Evolutionary conservation across 2,329 filamentous ascomycete species (phyloP).

Genomic region (Apiospora saccharicola): DNA sequence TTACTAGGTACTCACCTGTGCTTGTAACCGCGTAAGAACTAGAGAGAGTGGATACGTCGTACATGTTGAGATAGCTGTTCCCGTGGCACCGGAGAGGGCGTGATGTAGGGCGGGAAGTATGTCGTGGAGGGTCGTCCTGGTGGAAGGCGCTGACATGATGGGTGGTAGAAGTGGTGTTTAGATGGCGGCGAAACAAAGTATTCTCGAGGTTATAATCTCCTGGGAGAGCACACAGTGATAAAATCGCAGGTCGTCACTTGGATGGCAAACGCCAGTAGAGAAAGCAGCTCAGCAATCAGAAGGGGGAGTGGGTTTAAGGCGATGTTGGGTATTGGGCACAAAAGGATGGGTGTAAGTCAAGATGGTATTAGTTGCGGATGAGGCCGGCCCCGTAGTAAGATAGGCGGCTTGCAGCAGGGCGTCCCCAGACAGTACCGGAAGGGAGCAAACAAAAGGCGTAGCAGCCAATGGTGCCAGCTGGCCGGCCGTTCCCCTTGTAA

Average conservation of each 20-base stretch:
- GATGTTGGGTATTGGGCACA: constrained; percentile 7
- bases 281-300: neutral
- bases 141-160: constrained; percentile 31
- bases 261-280: neutral
- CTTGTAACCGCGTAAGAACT: constrained; percentile 82
- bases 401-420: constrained; percentile 8
- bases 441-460: neutral
- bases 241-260: neutral
- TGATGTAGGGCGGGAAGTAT: constrained; percentile 79
- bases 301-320: neutral
- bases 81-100: constrained; percentile 79
- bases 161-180: constrained; percentile 26
- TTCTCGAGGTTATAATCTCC: constrained; percentile 22
- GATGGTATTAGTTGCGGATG: neutral
- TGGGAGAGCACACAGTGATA: neutral
- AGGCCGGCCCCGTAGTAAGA: neutral
- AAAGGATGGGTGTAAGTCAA: constrained; percentile 8
- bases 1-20: constrained; percentile 55
- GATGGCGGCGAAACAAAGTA: constrained; percentile 16
- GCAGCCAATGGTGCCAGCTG: neutral
- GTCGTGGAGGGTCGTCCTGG: constrained; percentile 35
- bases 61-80: constrained; percentile 80
- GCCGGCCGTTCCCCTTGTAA: neutral
- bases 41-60: constrained; percentile 83
- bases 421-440: neutral